A percentile compares a stretch with the other conserved stretches of the same genome.
Evolutionary conservation across 2,329 filamentous ascomycete genomes (phyloP).

Genomic region (Cyphellophora attinorum): DNA sequence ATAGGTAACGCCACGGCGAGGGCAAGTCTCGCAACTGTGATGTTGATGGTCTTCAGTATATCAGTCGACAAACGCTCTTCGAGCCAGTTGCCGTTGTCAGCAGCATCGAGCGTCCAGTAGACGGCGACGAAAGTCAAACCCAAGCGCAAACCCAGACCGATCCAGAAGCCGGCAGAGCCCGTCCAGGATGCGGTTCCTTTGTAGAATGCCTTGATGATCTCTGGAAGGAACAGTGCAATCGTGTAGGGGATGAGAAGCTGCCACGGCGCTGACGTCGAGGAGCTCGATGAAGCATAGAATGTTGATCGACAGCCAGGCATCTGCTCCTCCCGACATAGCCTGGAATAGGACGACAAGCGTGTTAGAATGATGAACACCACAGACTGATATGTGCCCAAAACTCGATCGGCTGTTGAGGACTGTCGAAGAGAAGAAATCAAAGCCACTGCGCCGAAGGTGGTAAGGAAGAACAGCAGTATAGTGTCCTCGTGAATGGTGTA

Average conservation of each 20-base stretch:
- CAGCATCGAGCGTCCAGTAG: constrained; percentile 85
- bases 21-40: constrained; percentile 69
- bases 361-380: constrained; percentile 70
- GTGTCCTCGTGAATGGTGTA: constrained; percentile 99
- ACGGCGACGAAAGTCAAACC: constrained; percentile 65
- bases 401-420: constrained; percentile 55
- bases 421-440: constrained; percentile 67
- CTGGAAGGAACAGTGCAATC: constrained; percentile 59
- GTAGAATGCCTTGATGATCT: constrained; percentile 71
- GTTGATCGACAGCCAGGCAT: constrained; percentile 95
- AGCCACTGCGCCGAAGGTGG: constrained; percentile 72
- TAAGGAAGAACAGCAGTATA: constrained; percentile 83
- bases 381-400: constrained; percentile 75
- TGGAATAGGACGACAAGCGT: constrained; percentile 74
- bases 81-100: constrained; percentile 78
- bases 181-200: constrained; percentile 76
- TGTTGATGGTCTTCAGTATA: constrained; percentile 62
- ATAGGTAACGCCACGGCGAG: constrained; percentile 73
- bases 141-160: constrained; percentile 61
- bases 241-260: constrained; percentile 66
- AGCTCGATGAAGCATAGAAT: constrained; percentile 85
- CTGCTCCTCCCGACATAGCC: constrained; percentile 92
- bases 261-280: constrained; percentile 87
- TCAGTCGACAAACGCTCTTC: constrained; percentile 46
- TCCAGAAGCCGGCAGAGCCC: constrained; percentile 74